These are phyloP conservation scores for Amanita exitialis DNA, from an alignment of 768 basidiomycete genomes.

Conservation along the genomic window DNA sequence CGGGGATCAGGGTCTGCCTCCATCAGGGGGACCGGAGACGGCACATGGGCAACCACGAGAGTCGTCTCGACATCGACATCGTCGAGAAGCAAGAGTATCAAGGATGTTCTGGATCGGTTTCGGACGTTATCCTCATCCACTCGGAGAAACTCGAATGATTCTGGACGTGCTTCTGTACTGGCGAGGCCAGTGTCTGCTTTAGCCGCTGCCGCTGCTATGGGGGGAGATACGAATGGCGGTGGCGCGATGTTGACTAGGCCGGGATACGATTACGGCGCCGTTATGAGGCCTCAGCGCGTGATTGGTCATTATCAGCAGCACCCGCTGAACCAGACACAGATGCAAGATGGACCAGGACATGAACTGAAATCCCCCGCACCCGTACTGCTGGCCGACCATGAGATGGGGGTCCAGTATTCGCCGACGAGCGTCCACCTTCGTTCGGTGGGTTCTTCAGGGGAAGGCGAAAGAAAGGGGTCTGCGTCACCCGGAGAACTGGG, in stretches of 20 bases:
- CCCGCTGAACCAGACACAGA: background rate
- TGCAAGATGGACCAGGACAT: background rate
- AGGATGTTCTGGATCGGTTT: background rate
- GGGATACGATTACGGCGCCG: constrained; percentile 2
- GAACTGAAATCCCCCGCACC: background rate
- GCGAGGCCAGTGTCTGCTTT: background rate
- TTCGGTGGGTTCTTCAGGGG: background rate
- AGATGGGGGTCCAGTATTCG: too few relatives aligned
- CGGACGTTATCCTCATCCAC: background rate
- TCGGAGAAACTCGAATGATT: background rate
- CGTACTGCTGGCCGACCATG: background rate
- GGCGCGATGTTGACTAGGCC: background rate
- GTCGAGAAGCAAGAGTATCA: background rate
- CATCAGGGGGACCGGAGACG: background rate
- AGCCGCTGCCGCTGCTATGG: too few relatives aligned
- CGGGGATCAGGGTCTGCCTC: background rate
- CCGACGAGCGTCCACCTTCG: too few relatives aligned
- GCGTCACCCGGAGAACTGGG: background rate
- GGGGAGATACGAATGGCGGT: background rate
- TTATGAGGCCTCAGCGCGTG: background rate
- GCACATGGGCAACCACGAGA: background rate
- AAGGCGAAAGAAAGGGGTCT: background rate
- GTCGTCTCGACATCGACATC: background rate
- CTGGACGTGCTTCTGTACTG: background rate
- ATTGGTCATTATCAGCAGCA: background rate